Percentiles rank a stretch among this genome's conserved stretches.
phyloP scores from a whole-genome alignment of 2,329 filamentous ascomycete genomes.

The Fusarium neocosmosporiellum region DNA sequence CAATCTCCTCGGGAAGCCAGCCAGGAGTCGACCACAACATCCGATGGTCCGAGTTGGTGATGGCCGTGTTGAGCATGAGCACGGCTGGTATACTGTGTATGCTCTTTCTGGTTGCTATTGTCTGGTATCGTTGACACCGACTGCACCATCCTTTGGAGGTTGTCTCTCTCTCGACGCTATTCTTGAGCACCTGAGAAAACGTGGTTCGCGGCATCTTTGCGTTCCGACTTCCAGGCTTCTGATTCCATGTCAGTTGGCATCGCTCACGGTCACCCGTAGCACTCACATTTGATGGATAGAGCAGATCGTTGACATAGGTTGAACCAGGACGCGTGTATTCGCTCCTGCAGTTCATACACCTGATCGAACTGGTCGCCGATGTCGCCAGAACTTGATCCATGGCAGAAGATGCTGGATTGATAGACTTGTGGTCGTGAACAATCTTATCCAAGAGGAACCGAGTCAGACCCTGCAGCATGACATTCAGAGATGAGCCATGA shows the following conservation, averaged over 20 bases:
- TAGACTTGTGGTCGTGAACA: conserved; percentile 77
- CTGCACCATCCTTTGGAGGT: conserved; percentile 94
- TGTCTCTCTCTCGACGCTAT: conserved; percentile 88
- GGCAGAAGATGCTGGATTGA: conserved; percentile 68
- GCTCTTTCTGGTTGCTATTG: conserved; percentile 84
- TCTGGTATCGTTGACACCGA: conserved; percentile 90
- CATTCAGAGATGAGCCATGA: conserved; percentile 77
- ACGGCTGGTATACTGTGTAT: conserved; percentile 85
- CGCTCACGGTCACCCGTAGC: background rate
- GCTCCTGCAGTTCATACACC: conserved; percentile 87
- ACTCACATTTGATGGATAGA: conserved; percentile 72
- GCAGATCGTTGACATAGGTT: conserved; percentile 85
- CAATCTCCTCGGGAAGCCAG: conserved; percentile 94
- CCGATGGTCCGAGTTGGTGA: conserved; percentile 76
- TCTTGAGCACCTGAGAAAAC: conserved; percentile 93
- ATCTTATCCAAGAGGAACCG: conserved; percentile 88
- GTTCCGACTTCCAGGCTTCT: conserved; percentile 62
- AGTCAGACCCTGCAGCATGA: conserved; percentile 87
- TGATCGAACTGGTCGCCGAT: conserved; percentile 77
- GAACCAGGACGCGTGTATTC: conserved; percentile 85
- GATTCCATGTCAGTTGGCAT: conserved; percentile 11
- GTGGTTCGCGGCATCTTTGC: conserved; percentile 66
- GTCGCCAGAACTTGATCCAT: conserved; percentile 82
- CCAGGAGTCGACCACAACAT: conserved; percentile 89
- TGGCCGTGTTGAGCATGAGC: conserved; percentile 88